A percentile compares a stretch with the other conserved stretches of the same genome.
Conservation (phyloP, 441 rosid genomes). For the Viola pubescens region DNA sequence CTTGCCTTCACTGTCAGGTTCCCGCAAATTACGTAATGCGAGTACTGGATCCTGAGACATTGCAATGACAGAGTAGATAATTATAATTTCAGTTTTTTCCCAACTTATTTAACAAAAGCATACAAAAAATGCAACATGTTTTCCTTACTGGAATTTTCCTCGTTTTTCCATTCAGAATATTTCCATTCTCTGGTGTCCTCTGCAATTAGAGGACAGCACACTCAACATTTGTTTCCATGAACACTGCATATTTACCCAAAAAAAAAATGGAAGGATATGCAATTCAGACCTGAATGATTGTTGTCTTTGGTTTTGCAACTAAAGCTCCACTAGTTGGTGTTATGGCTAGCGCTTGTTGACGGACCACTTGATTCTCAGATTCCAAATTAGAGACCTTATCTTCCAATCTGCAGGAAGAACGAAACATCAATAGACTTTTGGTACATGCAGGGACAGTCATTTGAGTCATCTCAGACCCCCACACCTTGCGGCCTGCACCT, state of each 20-base stretch:
- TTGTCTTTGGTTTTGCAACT: conserved; percentile 49
- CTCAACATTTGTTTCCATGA: conserved; percentile 16
- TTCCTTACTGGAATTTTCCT: conserved; percentile 45
- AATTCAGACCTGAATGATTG: conserved; percentile 52
- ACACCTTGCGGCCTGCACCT: no score
- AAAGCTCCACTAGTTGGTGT: conserved; percentile 74
- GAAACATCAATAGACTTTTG: neutral
- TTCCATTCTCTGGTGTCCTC: conserved; percentile 87
- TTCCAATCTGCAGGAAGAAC: conserved; percentile 47
- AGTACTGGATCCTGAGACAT: conserved; percentile 43
- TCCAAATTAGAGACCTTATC: conserved; percentile 86
- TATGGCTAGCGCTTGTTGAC: conserved; percentile 86
- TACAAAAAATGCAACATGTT: neutral
- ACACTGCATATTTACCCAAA: neutral
- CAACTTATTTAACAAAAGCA: neutral
- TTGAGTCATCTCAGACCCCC: neutral
- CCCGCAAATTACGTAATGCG: conserved; percentile 31
- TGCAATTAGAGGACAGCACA: conserved; percentile 27
- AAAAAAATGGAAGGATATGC: conserved; percentile 5
- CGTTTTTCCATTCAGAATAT: conserved; percentile 48
- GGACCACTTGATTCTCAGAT: conserved; percentile 92
- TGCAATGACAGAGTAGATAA: conserved; percentile 4
- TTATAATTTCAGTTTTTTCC: neutral
- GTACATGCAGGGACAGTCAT: neutral
- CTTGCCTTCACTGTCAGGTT: conserved; percentile 73